Percentiles rank a stretch among this genome's conserved stretches.
phyloP scores from a whole-genome alignment of 2,329 filamentous ascomycete species.

The Microsporum ferrugineum region DNA sequence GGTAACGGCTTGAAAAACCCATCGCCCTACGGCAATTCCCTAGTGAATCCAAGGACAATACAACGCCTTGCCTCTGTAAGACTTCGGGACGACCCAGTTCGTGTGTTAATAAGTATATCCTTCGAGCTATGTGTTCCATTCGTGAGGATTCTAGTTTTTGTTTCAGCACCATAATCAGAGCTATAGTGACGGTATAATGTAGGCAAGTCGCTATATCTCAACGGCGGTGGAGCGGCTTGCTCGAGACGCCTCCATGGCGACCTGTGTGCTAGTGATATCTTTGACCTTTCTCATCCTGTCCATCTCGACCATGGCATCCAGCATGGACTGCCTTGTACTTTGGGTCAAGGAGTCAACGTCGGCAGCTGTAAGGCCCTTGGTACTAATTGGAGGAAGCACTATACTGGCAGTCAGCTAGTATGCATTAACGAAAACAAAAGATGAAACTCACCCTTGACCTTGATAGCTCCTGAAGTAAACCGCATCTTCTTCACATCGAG shows the following conservation, averaged over 20 bases:
- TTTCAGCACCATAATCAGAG: neutral
- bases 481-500: conserved; percentile 52
- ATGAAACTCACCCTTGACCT: conserved; percentile 54
- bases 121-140: neutral
- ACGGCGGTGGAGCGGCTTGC: neutral
- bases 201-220: neutral
- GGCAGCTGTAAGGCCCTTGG: conserved; percentile 56
- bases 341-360: conserved; percentile 66
- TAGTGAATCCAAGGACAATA: neutral
- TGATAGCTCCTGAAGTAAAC: conserved; percentile 60
- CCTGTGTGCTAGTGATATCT: neutral
- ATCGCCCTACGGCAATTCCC: neutral
- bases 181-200: neutral
- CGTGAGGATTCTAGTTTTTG: neutral
- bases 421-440: neutral
- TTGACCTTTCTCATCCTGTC: conserved; percentile 15
- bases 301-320: conserved; percentile 44
- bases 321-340: conserved; percentile 62
- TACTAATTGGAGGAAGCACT: conserved; percentile 75
- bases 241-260: neutral
- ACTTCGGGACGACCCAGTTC: neutral
- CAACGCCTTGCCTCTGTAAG: neutral
- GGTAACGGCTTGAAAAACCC: neutral
- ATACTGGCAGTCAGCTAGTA: conserved; percentile 5
- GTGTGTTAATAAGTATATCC: neutral